Conservation (phyloP, 768 basidiomycete genomes). For the Boletus vinaceobasis region DNA sequence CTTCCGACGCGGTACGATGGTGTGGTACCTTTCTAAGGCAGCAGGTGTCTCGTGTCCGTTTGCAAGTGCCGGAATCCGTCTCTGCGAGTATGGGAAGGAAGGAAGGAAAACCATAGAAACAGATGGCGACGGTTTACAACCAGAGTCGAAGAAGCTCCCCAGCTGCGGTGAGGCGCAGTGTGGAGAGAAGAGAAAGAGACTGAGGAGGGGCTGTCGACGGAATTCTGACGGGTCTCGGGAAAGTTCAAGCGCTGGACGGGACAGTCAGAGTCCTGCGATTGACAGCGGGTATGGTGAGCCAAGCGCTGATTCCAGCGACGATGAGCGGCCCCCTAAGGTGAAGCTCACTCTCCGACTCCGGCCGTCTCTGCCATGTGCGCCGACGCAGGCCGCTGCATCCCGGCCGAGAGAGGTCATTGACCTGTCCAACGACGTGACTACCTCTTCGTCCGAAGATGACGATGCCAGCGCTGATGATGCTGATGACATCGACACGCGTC, state of each 20-base stretch:
- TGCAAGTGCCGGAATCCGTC: constrained; percentile 64
- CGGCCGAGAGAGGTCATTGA: constrained; percentile 35
- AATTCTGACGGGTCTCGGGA: constrained; percentile 15
- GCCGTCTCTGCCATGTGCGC: constrained; percentile 29
- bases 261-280: constrained; percentile 20
- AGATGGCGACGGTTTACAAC: constrained; percentile 28
- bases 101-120: constrained; percentile 34
- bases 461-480: constrained; percentile 20
- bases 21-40: constrained; percentile 77
- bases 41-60: constrained; percentile 78
- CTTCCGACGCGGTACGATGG: constrained; percentile 73
- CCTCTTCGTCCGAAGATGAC: constrained; percentile 39
- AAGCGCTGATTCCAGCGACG: constrained; percentile 27
- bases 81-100: constrained; percentile 62
- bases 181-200: constrained; percentile 46
- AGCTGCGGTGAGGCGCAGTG: constrained; percentile 34
- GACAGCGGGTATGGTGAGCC: constrained; percentile 29
- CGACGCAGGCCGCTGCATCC: constrained; percentile 9
- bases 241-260: constrained; percentile 9
- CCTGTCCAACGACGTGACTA: constrained; percentile 36
- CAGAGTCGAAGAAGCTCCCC: constrained; percentile 45
- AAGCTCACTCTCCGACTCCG: constrained; percentile 68
- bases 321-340: constrained; percentile 53
- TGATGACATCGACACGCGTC: constrained; percentile 19
- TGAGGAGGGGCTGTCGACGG: constrained; percentile 31